Base-by-base conservation (phyloP, 495 filamentous ascomycete species). In the Tuber calosporum region DNA sequence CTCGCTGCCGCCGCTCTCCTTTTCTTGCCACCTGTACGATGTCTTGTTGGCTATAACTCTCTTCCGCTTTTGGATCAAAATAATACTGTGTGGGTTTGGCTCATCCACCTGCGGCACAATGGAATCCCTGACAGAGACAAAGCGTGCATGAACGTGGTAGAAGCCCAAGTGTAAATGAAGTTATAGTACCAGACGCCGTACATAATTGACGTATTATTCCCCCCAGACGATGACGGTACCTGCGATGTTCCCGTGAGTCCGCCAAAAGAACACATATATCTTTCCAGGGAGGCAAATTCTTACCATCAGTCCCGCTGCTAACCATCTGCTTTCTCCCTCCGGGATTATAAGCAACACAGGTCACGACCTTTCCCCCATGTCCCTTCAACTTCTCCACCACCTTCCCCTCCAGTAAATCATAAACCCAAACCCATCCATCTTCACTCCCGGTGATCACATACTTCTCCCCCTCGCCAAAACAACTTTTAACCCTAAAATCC, bases 361-460 rank as follows among this genome's bases (percentile, higher is more conserved):
- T 90, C 17, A 87, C 87, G 9, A 83, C 87, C 80, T 86, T 89
- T 37, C 83, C 88, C 75, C 84, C 86, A 83, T 67, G 88, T 80
- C 87, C 89, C 53, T 85, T 81, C 66, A 93, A 78, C 70, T 84
- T 87, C 37, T 88, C 86, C 70, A 90, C 84, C 53, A 90, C 79
- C 70, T 89, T 88, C 1, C 93, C 94, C 53, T 85, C 90, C 69
- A 97, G 78, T n/a, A 96, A 81, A 86, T 97, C 94, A 93, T 94
- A 98, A 19, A 89, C 92, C 86, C 91, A 93, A 26, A 96, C 86
- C 77, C 88, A 86, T 13, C 89, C 90, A 72, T 89, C 85, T 83
- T 97, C 94, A 77, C 91, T 90, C n/a, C 95, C 95, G 72, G 88
- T 90, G 34, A 99, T 79, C 13, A 96, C 92, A 43, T 89, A 90